These are phyloP conservation scores for Neopestalotiopsis sp. DNA, from an alignment of 2,329 filamentous ascomycete genomes.

Conservation along the genomic window DNA sequence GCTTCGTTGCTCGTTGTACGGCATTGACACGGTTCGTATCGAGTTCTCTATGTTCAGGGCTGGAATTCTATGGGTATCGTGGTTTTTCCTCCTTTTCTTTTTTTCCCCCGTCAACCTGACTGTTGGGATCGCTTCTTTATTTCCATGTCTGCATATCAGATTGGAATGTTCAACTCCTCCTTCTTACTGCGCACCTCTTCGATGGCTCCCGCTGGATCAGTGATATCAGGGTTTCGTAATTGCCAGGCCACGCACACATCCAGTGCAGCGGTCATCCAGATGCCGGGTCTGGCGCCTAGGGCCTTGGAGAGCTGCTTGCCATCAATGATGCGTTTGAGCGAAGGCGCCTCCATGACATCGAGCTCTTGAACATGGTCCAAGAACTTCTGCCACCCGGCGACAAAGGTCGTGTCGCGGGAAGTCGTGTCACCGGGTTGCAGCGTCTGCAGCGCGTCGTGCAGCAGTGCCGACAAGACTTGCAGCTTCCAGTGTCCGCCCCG, in stretches of 20 bases:
- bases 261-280: conserved; percentile 83
- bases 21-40: background rate
- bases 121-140: conserved; percentile 6
- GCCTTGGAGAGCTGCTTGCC: conserved; percentile 74
- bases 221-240: conserved; percentile 73
- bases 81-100: background rate
- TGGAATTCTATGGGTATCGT: conserved; percentile 26
- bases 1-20: background rate
- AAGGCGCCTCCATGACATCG: conserved; percentile 61
- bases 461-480: conserved; percentile 70
- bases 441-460: conserved; percentile 63
- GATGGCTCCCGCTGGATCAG: conserved; percentile 63
- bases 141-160: background rate
- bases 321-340: conserved; percentile 70
- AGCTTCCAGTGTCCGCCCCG: conserved; percentile 69
- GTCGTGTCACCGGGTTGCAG: conserved; percentile 35
- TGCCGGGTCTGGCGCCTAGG: conserved; percentile 73
- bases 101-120: background rate
- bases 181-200: conserved; percentile 60
- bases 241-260: conserved; percentile 89
- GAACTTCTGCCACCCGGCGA: conserved; percentile 58
- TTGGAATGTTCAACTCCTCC: conserved; percentile 55
- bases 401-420: conserved; percentile 49
- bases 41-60: background rate
- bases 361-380: conserved; percentile 59